These are phyloP conservation scores for Neurospora tetraspora DNA, from an alignment of 495 filamentous ascomycete genomes.

Conservation along the genomic window DNA sequence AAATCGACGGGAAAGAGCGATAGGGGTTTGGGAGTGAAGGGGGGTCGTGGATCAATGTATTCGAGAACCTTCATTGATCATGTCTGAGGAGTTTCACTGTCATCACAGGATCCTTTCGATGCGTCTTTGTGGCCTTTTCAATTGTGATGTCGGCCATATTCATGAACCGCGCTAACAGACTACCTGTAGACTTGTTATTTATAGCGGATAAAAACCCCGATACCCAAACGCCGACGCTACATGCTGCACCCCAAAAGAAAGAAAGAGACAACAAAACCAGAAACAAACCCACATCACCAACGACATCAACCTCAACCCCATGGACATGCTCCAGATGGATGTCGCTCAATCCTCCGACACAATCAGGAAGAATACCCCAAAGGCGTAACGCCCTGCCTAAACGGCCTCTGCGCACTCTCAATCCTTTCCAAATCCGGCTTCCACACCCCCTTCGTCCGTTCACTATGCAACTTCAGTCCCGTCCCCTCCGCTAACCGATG, in stretches of 20 bases:
- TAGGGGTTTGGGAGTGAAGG: no score
- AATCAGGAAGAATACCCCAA: slow-evolving; percentile 7
- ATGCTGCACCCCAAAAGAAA: not conserved
- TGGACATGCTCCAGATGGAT: not conserved
- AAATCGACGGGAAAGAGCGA: no score
- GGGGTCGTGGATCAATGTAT: no score
- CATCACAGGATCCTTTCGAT: no score
- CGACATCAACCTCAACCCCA: not conserved
- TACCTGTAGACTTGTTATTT: not conserved
- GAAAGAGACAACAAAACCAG: not conserved
- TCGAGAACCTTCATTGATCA: no score
- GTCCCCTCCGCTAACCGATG: slow-evolving; percentile 14
- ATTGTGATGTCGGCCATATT: not conserved
- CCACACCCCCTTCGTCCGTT: slow-evolving; percentile 28
- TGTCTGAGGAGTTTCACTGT: no score
- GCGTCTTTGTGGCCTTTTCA: not conserved
- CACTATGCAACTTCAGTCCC: slow-evolving; percentile 11
- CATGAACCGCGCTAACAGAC: not conserved
- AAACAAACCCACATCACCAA: slow-evolving; percentile 4
- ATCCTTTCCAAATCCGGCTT: slow-evolving; percentile 11
- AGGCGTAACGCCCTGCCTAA: slow-evolving; percentile 18
- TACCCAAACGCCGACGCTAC: slow-evolving; percentile 10
- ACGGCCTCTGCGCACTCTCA: slow-evolving; percentile 15
- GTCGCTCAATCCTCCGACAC: not conserved
- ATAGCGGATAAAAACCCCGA: not conserved